Percentiles rank a stretch among this genome's conserved stretches.
Conservation (phyloP, 352 stramenopile genomes). For the Globisporangium cystogenes region DNA sequence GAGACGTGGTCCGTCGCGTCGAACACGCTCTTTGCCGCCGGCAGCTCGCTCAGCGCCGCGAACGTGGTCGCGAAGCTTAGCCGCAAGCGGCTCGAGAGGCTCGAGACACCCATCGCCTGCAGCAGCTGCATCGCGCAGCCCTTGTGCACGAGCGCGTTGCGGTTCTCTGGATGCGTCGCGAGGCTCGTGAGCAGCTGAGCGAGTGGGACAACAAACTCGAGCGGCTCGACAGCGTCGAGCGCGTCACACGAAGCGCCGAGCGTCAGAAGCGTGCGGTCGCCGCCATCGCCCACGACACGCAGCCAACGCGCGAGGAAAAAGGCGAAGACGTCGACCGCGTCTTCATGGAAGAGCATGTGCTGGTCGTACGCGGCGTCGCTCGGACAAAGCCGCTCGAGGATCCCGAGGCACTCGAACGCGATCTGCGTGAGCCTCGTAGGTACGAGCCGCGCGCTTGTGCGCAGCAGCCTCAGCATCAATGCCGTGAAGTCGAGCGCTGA, state of each 20-base stretch:
- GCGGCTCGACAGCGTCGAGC: background rate
- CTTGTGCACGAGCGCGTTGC: slow-evolving; percentile 15
- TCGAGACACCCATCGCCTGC: slow-evolving; percentile 14
- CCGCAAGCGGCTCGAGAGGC: slow-evolving; percentile 18
- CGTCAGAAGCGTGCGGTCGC: background rate
- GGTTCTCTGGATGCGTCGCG: slow-evolving; percentile 14
- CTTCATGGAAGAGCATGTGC: slow-evolving; percentile 32
- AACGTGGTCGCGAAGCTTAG: slow-evolving; percentile 20
- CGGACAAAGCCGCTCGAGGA: slow-evolving; percentile 35
- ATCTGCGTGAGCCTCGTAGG: slow-evolving; percentile 4
- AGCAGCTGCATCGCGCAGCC: slow-evolving; percentile 15
- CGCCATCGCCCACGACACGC: background rate
- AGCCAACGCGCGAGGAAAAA: slow-evolving; percentile 32
- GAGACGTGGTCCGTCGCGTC: slow-evolving; percentile 38
- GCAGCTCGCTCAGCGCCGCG: slow-evolving; percentile 20
- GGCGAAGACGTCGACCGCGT: slow-evolving; percentile 33
- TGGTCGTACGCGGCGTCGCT: slow-evolving; percentile 20
- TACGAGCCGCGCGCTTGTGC: slow-evolving; percentile 3
- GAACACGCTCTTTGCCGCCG: slow-evolving; percentile 19
- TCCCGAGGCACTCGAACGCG: slow-evolving; percentile 28
- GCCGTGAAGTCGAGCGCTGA: slow-evolving; percentile 37
- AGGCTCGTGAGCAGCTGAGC: slow-evolving; percentile 8
- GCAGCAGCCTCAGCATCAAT: slow-evolving; percentile 35
- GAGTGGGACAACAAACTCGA: slow-evolving; percentile 13
- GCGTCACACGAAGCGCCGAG: slow-evolving; percentile 3